Evolutionary conservation across 768 basidiomycete genomes (phyloP).

Genomic region (Tephrocybe sp.): DNA sequence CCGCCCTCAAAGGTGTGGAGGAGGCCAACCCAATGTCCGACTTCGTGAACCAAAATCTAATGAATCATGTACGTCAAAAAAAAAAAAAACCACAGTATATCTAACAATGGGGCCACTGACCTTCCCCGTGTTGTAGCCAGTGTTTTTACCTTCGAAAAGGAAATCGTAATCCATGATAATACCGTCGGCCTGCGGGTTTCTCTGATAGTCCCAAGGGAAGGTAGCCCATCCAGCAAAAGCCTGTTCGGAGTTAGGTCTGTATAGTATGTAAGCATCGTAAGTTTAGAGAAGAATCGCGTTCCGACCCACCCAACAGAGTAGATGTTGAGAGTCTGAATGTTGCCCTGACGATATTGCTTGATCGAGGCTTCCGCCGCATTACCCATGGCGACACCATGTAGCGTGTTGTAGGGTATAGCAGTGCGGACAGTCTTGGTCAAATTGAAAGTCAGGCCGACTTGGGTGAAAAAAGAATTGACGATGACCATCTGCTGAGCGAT

Average conservation of each 20-base stretch:
- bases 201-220: conserved; percentile 33
- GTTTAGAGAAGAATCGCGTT: too few species aligned
- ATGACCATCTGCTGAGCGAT: not conserved
- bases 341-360: not conserved
- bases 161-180: conserved; percentile 27
- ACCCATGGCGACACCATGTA: not conserved
- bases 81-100: not conserved
- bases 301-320: conserved; percentile 1
- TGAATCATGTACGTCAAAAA: not conserved
- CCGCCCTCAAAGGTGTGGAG: conserved; percentile 40
- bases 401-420: not conserved
- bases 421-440: not conserved
- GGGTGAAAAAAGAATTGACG: not conserved
- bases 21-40: conserved; percentile 39
- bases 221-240: conserved; percentile 38
- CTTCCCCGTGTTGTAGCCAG: conserved; percentile 26
- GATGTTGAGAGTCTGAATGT: not conserved
- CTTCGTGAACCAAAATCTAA: conserved; percentile 36
- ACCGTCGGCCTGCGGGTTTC: conserved; percentile 34
- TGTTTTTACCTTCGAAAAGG: conserved; percentile 26
- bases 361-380: not conserved
- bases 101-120: not conserved
- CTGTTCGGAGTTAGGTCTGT: not conserved
- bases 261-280: too few species aligned
- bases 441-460: not conserved